These are phyloP conservation scores for Pythium oligandrum DNA, from an alignment of 352 stramenopile species.

Conservation along the genomic window DNA sequence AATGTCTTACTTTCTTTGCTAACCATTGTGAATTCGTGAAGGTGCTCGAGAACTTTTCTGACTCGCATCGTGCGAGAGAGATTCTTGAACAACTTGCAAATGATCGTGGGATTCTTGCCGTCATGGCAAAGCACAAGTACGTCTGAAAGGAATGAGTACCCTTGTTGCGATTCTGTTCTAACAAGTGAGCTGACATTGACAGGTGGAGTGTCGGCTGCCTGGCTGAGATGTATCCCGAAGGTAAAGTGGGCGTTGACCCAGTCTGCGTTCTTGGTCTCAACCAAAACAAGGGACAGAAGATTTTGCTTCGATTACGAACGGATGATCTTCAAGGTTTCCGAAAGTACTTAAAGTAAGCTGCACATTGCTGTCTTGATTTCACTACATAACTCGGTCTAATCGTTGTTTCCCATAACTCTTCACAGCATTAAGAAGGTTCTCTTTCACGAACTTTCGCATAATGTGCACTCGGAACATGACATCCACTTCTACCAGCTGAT, in stretches of 20 bases:
- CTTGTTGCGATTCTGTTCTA: neutral
- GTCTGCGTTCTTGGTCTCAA: slow-evolving; percentile 92
- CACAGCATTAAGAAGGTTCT: slow-evolving; percentile 90
- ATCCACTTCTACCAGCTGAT: slow-evolving; percentile 82
- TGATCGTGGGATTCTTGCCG: slow-evolving; percentile 83
- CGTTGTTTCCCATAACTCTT: no score
- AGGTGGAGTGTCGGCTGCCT: slow-evolving; percentile 86
- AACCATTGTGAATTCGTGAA: slow-evolving; percentile 3
- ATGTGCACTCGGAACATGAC: slow-evolving; percentile 82
- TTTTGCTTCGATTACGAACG: slow-evolving; percentile 91
- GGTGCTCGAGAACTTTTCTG: slow-evolving; percentile 49
- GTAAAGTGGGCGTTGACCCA: slow-evolving; percentile 85
- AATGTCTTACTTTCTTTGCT: no score
- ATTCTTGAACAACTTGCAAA: slow-evolving; percentile 83
- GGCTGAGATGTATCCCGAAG: slow-evolving; percentile 88
- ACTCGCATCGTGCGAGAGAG: slow-evolving; percentile 47
- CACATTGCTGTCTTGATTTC: no score
- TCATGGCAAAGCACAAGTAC: slow-evolving; percentile 88
- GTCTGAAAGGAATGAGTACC: slow-evolving; percentile 2
- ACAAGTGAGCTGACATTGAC: no score
- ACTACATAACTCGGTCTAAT: no score
- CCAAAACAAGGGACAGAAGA: slow-evolving; percentile 93
- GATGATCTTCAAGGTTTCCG: slow-evolving; percentile 93
- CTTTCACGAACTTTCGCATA: slow-evolving; percentile 94
- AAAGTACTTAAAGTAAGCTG: slow-evolving; percentile 69